Evolutionary conservation across 805 yeast species (phyloP).

Genomic region (Cyberlindnera japonica): DNA sequence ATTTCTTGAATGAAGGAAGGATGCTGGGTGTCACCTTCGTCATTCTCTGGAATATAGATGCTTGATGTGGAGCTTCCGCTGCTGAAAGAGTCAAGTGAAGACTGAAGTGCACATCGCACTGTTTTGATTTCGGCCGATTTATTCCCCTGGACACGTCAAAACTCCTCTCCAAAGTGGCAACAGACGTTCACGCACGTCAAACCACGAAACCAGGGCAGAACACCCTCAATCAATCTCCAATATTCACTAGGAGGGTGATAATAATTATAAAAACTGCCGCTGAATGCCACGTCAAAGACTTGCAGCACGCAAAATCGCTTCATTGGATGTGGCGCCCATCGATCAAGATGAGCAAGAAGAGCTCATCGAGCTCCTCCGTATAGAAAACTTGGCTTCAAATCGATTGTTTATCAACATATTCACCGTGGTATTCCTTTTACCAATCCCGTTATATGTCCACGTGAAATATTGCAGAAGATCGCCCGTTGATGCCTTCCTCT

Average conservation of each 20-base stretch:
- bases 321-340: slow-evolving; percentile 13
- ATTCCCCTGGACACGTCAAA: too few relatives aligned
- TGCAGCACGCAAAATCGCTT: slow-evolving; percentile 12
- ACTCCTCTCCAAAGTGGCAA: too few relatives aligned
- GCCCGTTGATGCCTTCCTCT: slow-evolving; percentile 11
- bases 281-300: slow-evolving; percentile 17
- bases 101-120: too few relatives aligned
- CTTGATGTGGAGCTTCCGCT: too few relatives aligned
- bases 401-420: slow-evolving; percentile 15
- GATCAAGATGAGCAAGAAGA: slow-evolving; percentile 23
- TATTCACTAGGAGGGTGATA: too few relatives aligned
- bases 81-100: too few relatives aligned
- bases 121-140: too few relatives aligned
- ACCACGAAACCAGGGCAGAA: too few relatives aligned
- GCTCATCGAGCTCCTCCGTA: slow-evolving; percentile 15
- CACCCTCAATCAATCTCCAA: too few relatives aligned
- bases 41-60: neutral
- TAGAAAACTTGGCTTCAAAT: slow-evolving; percentile 13
- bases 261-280: too few relatives aligned
- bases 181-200: too few relatives aligned
- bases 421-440: slow-evolving; percentile 17
- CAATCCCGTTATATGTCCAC: slow-evolving; percentile 18
- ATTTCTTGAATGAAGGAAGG: slow-evolving; percentile 10
- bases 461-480: slow-evolving; percentile 10
- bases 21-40: slow-evolving; percentile 1